Evolutionary conservation across 1,284 basidiomycete species (phyloP).

Genomic region (Lignosus rhinocerotis): DNA sequence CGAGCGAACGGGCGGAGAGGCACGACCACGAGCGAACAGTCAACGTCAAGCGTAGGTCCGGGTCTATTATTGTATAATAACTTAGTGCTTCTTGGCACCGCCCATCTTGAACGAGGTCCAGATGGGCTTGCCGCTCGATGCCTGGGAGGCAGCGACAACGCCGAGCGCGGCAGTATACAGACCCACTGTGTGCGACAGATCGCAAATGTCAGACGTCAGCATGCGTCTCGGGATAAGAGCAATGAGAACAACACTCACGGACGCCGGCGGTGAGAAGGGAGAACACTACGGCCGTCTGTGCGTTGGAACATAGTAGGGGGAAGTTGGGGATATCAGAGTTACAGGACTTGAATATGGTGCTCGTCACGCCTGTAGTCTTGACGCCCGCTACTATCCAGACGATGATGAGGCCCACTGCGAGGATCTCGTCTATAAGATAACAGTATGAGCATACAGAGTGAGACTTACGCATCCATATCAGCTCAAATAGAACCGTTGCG

Average conservation of each 20-base stretch:
- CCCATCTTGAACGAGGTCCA: constrained; percentile 7
- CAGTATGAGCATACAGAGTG: not conserved
- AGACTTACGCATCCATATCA: constrained; percentile 6
- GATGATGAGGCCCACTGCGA: not conserved
- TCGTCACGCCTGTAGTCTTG: constrained; percentile 5
- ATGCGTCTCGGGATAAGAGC: not conserved
- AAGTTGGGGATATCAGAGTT: not conserved
- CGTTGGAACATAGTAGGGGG: not conserved
- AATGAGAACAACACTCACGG: not conserved
- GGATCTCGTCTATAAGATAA: not conserved
- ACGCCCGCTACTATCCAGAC: constrained; percentile 8
- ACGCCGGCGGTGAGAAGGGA: constrained; percentile 2
- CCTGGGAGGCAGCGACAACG: not conserved
- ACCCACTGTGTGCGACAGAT: not conserved
- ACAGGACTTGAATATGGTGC: constrained; percentile 7
- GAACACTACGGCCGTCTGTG: constrained; percentile 5
- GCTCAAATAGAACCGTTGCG: constrained; percentile 7
- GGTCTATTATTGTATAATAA: not conserved
- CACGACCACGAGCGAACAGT: not conserved
- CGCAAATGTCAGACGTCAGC: not conserved
- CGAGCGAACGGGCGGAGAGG: not conserved
- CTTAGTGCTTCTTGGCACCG: constrained; percentile 3
- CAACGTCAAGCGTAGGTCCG: not conserved
- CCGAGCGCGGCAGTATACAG: constrained; percentile 2
- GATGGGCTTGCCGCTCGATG: constrained; percentile 6